A percentile compares a stretch with the other conserved stretches of the same genome.
phyloP scores from a whole-genome alignment of 2,329 filamentous ascomycete genomes.

The Alternaria novae-zelandiae region DNA sequence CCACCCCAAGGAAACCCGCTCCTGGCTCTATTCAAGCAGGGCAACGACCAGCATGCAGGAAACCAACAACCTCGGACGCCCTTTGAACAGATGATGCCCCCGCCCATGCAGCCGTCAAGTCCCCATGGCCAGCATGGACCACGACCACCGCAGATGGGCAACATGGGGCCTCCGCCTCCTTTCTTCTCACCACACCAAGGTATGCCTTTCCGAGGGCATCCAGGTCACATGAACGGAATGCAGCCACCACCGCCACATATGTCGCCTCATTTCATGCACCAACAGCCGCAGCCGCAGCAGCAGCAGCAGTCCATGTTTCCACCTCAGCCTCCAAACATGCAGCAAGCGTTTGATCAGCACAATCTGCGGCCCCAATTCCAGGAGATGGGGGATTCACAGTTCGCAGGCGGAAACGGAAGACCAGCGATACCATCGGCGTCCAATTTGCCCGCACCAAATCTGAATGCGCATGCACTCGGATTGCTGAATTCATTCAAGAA shows the following conservation, averaged over 20 bases:
- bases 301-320: slow-evolving; percentile 11
- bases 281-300: slow-evolving; percentile 9
- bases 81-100: slow-evolving; percentile 60
- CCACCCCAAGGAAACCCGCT: slow-evolving; percentile 53
- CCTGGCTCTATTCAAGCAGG: slow-evolving; percentile 60
- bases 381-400: slow-evolving; percentile 38
- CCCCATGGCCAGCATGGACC: slow-evolving; percentile 62
- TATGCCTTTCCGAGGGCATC: slow-evolving; percentile 34
- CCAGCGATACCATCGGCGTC: slow-evolving; percentile 61
- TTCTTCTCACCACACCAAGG: slow-evolving; percentile 54
- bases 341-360: slow-evolving; percentile 26
- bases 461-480: slow-evolving; percentile 64
- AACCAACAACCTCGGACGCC: slow-evolving; percentile 52
- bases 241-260: slow-evolving; percentile 30
- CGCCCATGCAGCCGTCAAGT: slow-evolving; percentile 61
- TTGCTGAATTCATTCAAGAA: slow-evolving; percentile 65
- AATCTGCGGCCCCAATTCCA: slow-evolving; percentile 13
- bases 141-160: slow-evolving; percentile 58
- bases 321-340: slow-evolving; percentile 28
- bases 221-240: slow-evolving; percentile 30
- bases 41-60: slow-evolving; percentile 22
- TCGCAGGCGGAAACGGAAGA: slow-evolving; percentile 45
- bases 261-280: slow-evolving; percentile 26
- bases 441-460: slow-evolving; percentile 63
- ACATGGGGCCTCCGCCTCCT: slow-evolving; percentile 57